These are phyloP conservation scores for Casaregolazyma suthepensis DNA, from an alignment of 1,139 yeast genomes.

Conservation along the genomic window DNA sequence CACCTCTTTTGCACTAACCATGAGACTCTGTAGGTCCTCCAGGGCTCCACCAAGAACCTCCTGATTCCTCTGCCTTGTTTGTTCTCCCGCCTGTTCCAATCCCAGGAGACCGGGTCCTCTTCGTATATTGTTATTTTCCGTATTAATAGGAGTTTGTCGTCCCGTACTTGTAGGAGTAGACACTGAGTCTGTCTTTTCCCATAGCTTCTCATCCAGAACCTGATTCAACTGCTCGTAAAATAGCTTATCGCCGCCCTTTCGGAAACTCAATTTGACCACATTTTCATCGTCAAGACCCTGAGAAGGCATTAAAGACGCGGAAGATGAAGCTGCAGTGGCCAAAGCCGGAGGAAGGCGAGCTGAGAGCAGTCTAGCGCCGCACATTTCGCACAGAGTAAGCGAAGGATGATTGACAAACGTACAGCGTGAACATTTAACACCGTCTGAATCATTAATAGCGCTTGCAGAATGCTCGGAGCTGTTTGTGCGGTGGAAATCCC, in stretches of 20 bases:
- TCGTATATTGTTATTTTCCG: background rate
- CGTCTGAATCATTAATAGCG: conserved; percentile 22
- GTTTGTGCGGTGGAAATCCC: conserved; percentile 7
- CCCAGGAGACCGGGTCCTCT: conserved; percentile 57
- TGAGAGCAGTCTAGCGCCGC: conserved; percentile 57
- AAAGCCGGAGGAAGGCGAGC: conserved; percentile 28
- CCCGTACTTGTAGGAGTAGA: conserved; percentile 1
- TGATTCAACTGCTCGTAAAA: conserved; percentile 28
- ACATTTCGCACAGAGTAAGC: conserved; percentile 73
- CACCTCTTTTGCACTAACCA: conserved; percentile 73
- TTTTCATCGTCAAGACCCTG: conserved; percentile 18
- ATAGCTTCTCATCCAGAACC: conserved; percentile 21
- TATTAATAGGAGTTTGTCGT: background rate
- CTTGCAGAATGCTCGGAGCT: background rate
- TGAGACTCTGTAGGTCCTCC: conserved; percentile 69
- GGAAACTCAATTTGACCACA: conserved; percentile 30
- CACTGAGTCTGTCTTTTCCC: conserved; percentile 13
- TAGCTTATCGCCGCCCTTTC: conserved; percentile 29
- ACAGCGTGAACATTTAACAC: conserved; percentile 66
- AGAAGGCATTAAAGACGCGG: conserved; percentile 16
- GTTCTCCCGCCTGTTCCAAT: conserved; percentile 54
- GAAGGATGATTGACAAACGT: conserved; percentile 84
- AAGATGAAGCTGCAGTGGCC: conserved; percentile 19
- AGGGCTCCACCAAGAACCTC: conserved; percentile 60
- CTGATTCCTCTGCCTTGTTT: conserved; percentile 55